These are phyloP conservation scores for Tulasnella sp. DNA, from an alignment of 768 basidiomycete genomes.

Conservation along the genomic window DNA sequence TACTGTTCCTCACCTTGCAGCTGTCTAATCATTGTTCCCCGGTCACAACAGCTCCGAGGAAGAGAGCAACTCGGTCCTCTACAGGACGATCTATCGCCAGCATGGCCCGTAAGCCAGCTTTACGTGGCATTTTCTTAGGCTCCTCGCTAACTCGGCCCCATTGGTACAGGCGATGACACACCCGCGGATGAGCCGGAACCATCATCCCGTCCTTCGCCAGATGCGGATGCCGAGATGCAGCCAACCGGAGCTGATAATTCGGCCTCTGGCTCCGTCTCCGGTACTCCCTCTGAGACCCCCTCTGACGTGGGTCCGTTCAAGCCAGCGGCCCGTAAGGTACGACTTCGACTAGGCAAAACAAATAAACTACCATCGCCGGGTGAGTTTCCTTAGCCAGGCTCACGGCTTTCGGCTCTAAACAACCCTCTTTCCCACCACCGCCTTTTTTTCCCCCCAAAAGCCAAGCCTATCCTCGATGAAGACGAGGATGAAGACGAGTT, in stretches of 20 bases:
- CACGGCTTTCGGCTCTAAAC: not conserved
- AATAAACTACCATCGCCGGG: not conserved
- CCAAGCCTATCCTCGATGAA: not conserved
- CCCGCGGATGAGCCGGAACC: not conserved
- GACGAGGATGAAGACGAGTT: slow-evolving; percentile 14
- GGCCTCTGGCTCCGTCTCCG: not conserved
- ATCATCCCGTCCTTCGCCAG: not conserved
- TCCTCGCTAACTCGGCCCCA: not conserved
- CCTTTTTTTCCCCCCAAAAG: not conserved
- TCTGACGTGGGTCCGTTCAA: slow-evolving; percentile 16
- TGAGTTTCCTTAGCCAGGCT: not conserved
- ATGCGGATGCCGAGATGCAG: not conserved
- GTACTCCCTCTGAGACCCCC: slow-evolving; percentile 19
- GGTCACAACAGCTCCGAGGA: not conserved
- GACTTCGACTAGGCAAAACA: not conserved
- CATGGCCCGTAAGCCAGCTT: not conserved
- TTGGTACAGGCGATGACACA: slow-evolving; percentile 1
- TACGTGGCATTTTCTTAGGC: slow-evolving; percentile 10
- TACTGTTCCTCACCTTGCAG: not conserved
- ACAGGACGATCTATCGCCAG: slow-evolving; percentile 13
- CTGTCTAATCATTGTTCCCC: not conserved
- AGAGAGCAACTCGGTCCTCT: slow-evolving; percentile 21
- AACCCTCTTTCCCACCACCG: too few species aligned
- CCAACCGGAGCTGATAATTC: slow-evolving; percentile 15
- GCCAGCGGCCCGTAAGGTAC: slow-evolving; percentile 10